Percentiles rank a stretch among this genome's conserved stretches.
phyloP scores from a whole-genome alignment of 129 eudicot species.

The Daucus carota region DH1_v3.0 NC_030382.2:34775501-34776000 shows the following conservation, averaged over 20 bases:
- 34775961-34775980: neutral
- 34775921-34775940: neutral
- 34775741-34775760: slow-evolving; percentile 13
- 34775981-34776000: neutral
- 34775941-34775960: slow-evolving; percentile 1
- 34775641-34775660: neutral
- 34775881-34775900: slow-evolving; percentile 1
- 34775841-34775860: slow-evolving; percentile 21
- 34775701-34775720: slow-evolving; percentile 3
- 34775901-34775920: slow-evolving; percentile 13
- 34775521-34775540: too few species aligned
- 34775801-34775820: slow-evolving; percentile 22
- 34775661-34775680: neutral
- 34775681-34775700: slow-evolving; percentile 9
- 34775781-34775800: slow-evolving; percentile 20
- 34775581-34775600: too few species aligned
- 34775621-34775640: neutral
- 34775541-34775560: too few species aligned
- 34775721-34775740: slow-evolving; percentile 4
- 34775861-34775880: slow-evolving; percentile 8
- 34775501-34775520: too few species aligned
- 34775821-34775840: slow-evolving; percentile 39
- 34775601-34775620: neutral
- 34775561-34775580: too few species aligned
- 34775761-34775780: slow-evolving; percentile 21